Base-by-base conservation (phyloP, 75 land plant species). In the Chamaecyparis obtusa region DNA sequence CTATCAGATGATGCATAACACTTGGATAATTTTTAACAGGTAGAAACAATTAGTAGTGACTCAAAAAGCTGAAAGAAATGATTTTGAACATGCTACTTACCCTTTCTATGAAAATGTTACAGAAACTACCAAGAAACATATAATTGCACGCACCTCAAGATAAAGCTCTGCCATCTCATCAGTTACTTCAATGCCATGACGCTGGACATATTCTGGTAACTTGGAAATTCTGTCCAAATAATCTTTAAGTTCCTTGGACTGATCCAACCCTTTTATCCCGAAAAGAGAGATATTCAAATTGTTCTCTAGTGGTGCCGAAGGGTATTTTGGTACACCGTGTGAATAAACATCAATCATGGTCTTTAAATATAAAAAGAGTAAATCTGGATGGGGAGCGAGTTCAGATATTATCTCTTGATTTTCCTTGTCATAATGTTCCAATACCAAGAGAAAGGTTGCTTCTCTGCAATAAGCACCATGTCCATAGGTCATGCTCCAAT, bases 121-220 rank as follows among this genome's bases (percentile, higher is more conserved):
- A 30, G n/a, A 80, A 43, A 80, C 21, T 27, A 81, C 46, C 83
- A 81, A 0, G 27, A 81, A 81, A 21, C 10, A 69, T 43, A 72
- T 27, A 30, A 27, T 15, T 86, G 56, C 77, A 54, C 88, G 79
- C 43, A 98, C 99, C 99, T 97, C 95, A 43, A 98, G 87, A 91
- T 95, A 98, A 54, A 91, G 91, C 79, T 98, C 99, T 27, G 87
- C 93, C 90, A 95, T 89, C 82, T 98, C 99, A 91, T 98, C 97
- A 85, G 94, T 95, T 24, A 97, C 90, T 37, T 89, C 90, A 84
- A 98, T 71, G 24, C 91, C 85, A 86, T 93, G 92, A 82, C 89
- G 91, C 39, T 86, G 89, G 41, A 96, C 78, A 32, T 94, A 85
- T 64, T 94, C 96, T 75, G 93, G 92, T 43, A 93, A 91, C 82